Evolutionary conservation across 129 eudicot species (phyloP).

Genomic region (Flaveria robusta): DNA sequence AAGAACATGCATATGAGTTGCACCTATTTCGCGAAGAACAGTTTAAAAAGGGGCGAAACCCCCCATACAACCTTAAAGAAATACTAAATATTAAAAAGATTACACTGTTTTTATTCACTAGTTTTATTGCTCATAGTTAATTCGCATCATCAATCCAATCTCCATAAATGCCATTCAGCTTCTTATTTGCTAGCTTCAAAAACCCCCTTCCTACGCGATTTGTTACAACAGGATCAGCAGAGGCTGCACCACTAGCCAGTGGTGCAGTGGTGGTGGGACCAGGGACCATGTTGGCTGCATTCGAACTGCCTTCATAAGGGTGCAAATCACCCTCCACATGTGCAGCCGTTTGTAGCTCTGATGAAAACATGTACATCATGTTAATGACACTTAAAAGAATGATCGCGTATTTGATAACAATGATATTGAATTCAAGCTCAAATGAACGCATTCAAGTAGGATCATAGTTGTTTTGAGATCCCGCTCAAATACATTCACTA

Average conservation of each 20-base stretch:
- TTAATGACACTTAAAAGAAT: background rate
- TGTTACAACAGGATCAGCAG: conserved; percentile 22
- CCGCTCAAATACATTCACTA: background rate
- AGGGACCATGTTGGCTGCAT: conserved; percentile 27
- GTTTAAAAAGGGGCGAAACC: background rate
- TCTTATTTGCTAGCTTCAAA: conserved; percentile 49
- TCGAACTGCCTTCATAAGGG: conserved; percentile 4
- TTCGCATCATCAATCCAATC: conserved; percentile 71
- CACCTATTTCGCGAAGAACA: background rate
- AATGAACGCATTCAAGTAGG: background rate
- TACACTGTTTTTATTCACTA: background rate
- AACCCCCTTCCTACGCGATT: conserved; percentile 31
- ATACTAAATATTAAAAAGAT: conserved; percentile 1
- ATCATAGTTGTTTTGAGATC: background rate
- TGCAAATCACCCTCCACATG: conserved; percentile 38
- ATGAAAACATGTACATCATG: conserved; percentile 2
- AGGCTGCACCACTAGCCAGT: conserved; percentile 21
- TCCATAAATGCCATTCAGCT: conserved; percentile 63
- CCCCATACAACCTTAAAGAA: background rate
- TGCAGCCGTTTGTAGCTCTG: conserved; percentile 46
- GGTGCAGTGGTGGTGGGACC: conserved; percentile 16
- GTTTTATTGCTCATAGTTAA: background rate
- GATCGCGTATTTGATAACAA: background rate
- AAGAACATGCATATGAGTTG: background rate
- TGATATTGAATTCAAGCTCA: background rate